Evolutionary conservation across 2,329 filamentous ascomycete genomes (phyloP), one percentile per base, ranked within the genome.

Genomic region (Cercospora janseana): DNA sequence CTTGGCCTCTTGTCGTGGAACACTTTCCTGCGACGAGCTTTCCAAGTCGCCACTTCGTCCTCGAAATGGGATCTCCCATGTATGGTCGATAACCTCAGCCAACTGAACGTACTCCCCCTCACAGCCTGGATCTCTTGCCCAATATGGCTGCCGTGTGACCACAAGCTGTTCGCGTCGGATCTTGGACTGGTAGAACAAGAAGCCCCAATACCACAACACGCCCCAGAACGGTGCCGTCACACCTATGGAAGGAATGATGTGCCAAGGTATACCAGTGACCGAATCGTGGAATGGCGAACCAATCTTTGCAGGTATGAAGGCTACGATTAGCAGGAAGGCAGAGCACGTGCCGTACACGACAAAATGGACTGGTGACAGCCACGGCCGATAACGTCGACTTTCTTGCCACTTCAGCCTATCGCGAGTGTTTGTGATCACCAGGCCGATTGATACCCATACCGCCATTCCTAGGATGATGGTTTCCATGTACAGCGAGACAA

Each of bases 401-500:
- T 56, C 49, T 34, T 54, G 55, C 55, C 55, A 60, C 29, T 56
- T 48, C 42, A 42, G 54, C 24, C 32, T 38, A 9, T 42, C 42
- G 8, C 49, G 49, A 3, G 59, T 26, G 31, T 61, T 61, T 28
- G 69, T 61, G 34, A 70, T 62, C 13, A 70, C 37, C 3, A 72
- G 60, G 2, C 69, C 69, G 10, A 55, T 52, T 8, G 60, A 61
- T 5, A 72, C 59, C 56, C 54, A 59, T 31, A 45, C 54, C 4
- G 55, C 55, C 7, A 60, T 31, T 1, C 56, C 27, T n/a, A 65
- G 58, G 32, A 69, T 63, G n/a, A 73, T 62, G n/a, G 66, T 65
- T 55, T 75, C 75, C 31, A 65, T 60, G 53, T 73, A 73, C 7
- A 74, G 51, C 3, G 59, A 55, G 8, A 69, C 60, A 10, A 74